Percentiles rank a stretch among this genome's conserved stretches.
phyloP scores from a whole-genome alignment of 768 basidiomycete species.

The Lactarius psammicola region DNA sequence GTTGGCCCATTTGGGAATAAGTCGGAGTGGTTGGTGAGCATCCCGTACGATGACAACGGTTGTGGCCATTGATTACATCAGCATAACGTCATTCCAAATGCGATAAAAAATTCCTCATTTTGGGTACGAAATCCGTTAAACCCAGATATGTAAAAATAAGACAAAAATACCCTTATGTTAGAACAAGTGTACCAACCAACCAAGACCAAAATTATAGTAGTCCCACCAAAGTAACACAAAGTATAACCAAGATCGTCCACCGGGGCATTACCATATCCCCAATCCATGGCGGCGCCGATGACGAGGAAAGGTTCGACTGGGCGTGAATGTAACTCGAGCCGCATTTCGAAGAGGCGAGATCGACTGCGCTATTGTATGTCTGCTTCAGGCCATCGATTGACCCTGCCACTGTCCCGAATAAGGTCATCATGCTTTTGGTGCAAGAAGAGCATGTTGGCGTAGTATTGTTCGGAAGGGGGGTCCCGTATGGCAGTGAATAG shows the following conservation, averaged over 20 bases:
- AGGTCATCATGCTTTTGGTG: slow-evolving; percentile 54
- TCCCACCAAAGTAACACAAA: slow-evolving; percentile 11
- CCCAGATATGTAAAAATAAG: not conserved
- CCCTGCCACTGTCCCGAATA: slow-evolving; percentile 46
- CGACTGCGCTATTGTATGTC: slow-evolving; percentile 52
- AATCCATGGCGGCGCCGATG: slow-evolving; percentile 6
- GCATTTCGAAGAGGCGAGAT: slow-evolving; percentile 47
- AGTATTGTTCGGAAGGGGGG: slow-evolving; percentile 48
- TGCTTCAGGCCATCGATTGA: slow-evolving; percentile 40
- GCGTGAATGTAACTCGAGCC: slow-evolving; percentile 46
- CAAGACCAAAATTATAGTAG: slow-evolving; percentile 6
- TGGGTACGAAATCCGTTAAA: not conserved
- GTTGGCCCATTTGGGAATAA: not conserved
- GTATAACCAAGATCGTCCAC: slow-evolving; percentile 1
- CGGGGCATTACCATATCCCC: not conserved
- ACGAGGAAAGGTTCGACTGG: slow-evolving; percentile 7
- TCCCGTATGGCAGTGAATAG: slow-evolving; percentile 66
- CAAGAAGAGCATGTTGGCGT: slow-evolving; percentile 62
- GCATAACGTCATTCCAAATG: not conserved
- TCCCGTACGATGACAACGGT: too few relatives aligned
- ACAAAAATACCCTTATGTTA: not conserved
- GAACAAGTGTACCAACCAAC: too few relatives aligned
- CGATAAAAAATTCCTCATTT: not conserved
- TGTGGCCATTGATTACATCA: too few relatives aligned
- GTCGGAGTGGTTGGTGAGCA: too few relatives aligned